These are phyloP conservation scores for Taphrina wiesneri DNA, from an alignment of 1,139 yeast genomes.

Conservation along the genomic window DNA sequence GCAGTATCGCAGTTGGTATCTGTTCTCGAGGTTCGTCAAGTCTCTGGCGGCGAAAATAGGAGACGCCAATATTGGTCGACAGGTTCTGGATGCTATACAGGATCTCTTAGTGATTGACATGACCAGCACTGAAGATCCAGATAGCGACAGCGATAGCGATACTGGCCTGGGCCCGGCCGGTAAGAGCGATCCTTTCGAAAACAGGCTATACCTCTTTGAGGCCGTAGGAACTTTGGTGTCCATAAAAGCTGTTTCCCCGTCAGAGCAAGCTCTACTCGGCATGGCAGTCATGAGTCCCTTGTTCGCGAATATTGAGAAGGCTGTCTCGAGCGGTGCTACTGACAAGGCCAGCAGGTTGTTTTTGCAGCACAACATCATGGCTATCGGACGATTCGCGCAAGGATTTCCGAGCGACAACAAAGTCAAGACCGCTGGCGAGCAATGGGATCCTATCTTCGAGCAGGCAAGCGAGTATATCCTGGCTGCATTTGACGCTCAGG, in stretches of 20 bases:
- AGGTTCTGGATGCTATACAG: constrained; percentile 55
- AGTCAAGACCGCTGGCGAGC: constrained; percentile 41
- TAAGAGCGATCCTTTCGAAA: constrained; percentile 67
- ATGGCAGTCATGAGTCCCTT: constrained; percentile 75
- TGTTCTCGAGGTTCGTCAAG: constrained; percentile 79
- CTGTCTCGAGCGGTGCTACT: constrained; percentile 46
- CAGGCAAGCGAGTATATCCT: constrained; percentile 80
- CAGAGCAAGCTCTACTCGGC: constrained; percentile 47
- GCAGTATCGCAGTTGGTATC: constrained; percentile 83
- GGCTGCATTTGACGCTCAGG: constrained; percentile 76
- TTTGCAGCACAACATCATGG: constrained; percentile 82
- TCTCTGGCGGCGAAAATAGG: constrained; percentile 67
- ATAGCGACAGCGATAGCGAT: constrained; percentile 52
- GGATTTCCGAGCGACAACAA: constrained; percentile 60
- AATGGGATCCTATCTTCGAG: constrained; percentile 55
- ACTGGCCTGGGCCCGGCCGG: constrained; percentile 51
- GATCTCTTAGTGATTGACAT: constrained; percentile 59
- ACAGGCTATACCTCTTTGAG: constrained; percentile 82
- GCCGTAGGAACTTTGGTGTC: constrained; percentile 66
- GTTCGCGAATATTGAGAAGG: constrained; percentile 67
- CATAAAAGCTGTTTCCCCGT: constrained; percentile 38
- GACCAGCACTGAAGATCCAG: constrained; percentile 42
- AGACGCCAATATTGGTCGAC: constrained; percentile 47
- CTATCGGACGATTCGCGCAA: constrained; percentile 84
- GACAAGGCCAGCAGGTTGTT: constrained; percentile 59